Percentiles rank a stretch among this genome's conserved stretches.
Evolutionary conservation across 192 early-diverging fungal species (phyloP).

Genomic region (Helicostylum pulchrum): DNA sequence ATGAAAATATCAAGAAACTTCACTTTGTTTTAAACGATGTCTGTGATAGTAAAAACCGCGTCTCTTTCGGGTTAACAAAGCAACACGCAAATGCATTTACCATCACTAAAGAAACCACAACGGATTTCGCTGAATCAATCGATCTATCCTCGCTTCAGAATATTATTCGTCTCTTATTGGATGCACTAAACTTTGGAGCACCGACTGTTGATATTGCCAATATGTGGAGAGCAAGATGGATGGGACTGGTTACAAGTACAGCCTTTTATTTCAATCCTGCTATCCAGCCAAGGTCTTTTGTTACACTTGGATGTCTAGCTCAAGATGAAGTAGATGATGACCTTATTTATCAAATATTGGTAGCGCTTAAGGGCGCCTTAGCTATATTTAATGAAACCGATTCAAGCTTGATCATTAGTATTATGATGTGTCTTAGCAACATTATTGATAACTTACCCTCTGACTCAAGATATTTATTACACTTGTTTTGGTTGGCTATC

Average conservation of each 20-base stretch:
- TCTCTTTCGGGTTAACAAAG: conserved; percentile 70
- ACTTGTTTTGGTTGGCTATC: conserved; percentile 90
- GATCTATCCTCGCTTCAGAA: conserved; percentile 45
- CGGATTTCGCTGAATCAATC: conserved; percentile 43
- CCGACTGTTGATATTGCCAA: conserved; percentile 65
- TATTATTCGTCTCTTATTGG: conserved; percentile 58
- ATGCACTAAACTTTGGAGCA: conserved; percentile 60
- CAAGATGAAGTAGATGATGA: conserved; percentile 88
- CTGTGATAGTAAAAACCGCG: conserved; percentile 71
- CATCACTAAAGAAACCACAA: conserved; percentile 48
- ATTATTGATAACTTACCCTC: conserved; percentile 76
- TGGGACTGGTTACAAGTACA: conserved; percentile 80
- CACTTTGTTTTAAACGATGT: conserved; percentile 65
- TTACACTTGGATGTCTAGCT: conserved; percentile 81
- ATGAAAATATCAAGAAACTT: conserved; percentile 48
- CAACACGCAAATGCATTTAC: conserved; percentile 64
- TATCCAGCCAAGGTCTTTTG: conserved; percentile 89
- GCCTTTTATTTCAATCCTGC: conserved; percentile 93
- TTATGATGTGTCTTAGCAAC: conserved; percentile 82
- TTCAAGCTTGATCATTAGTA: conserved; percentile 72
- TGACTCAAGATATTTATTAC: conserved; percentile 73
- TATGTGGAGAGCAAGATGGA: conserved; percentile 87
- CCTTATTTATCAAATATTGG: conserved; percentile 85
- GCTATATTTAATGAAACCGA: conserved; percentile 79
- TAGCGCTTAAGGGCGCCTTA: conserved; percentile 80